These are phyloP conservation scores for Breviolum minutum DNA, from an alignment of 73 alveolate species.

Conservation along the genomic window DNA sequence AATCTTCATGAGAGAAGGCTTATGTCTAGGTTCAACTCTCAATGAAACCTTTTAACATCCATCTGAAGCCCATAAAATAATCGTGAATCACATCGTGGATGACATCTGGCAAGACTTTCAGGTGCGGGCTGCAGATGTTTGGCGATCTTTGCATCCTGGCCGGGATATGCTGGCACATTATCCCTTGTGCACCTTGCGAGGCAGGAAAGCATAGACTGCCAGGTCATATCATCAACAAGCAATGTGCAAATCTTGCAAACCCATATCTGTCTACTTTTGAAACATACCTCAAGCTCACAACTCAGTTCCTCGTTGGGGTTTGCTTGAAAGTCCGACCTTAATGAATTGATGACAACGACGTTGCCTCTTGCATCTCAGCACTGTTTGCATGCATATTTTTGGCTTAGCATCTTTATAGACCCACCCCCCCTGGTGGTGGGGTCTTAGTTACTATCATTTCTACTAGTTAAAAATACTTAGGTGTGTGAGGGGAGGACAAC, in stretches of 20 bases:
- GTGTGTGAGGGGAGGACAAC: no score
- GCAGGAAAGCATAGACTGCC: no score
- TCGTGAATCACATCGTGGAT: no score
- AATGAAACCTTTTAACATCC: no score
- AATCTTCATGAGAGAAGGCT: no score
- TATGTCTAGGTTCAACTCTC: no score
- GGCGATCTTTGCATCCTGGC: constrained; percentile 55
- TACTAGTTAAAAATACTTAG: no score
- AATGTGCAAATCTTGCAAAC: neutral
- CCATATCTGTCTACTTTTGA: neutral
- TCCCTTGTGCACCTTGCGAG: no score
- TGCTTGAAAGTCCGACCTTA: neutral
- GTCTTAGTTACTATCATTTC: no score
- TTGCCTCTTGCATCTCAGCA: neutral
- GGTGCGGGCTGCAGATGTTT: constrained; percentile 31
- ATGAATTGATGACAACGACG: neutral
- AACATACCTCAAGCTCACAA: neutral
- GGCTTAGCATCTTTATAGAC: neutral
- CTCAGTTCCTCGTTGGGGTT: neutral
- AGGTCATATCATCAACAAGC: neutral
- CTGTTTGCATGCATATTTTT: neutral
- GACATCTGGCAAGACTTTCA: neutral
- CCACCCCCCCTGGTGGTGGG: neutral
- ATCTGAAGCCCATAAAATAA: no score
- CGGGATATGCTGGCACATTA: no score